Percentiles rank a stretch among this genome's conserved stretches.
phyloP scores from a whole-genome alignment of 108 stramenopile species.

The Pelagomonas calceolata region DNA sequence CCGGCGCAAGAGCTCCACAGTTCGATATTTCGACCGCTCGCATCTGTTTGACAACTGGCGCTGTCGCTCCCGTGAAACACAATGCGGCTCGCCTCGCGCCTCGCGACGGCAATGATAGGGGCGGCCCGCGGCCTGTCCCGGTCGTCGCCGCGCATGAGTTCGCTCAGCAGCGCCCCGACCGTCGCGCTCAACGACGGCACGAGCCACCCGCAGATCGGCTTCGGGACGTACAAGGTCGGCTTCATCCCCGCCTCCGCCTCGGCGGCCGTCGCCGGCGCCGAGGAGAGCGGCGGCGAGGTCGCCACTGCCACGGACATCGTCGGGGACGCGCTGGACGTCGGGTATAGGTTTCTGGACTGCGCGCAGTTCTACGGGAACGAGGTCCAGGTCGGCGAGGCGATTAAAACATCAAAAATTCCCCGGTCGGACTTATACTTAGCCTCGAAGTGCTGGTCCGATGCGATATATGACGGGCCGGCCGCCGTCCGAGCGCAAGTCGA shows the following conservation, averaged over 20 bases:
- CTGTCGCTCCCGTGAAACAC: no score
- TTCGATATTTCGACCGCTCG: no score
- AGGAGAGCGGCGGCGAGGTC: conserved; percentile 1
- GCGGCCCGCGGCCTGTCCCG: no score
- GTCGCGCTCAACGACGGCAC: background rate
- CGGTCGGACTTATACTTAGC: conserved; percentile 69
- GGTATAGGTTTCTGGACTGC: conserved; percentile 80
- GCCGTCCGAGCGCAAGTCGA: conserved; percentile 58
- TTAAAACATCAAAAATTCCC: conserved; percentile 28
- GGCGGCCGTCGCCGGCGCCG: conserved; percentile 29
- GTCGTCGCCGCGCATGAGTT: no score
- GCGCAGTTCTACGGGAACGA: conserved; percentile 83
- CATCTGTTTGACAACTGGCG: no score
- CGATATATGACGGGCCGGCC: conserved; percentile 61
- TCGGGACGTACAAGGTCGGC: conserved; percentile 86
- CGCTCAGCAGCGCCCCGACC: no score
- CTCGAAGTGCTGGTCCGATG: conserved; percentile 84
- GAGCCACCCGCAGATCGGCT: conserved; percentile 53
- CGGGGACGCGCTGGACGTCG: conserved; percentile 52
- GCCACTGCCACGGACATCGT: conserved; percentile 55
- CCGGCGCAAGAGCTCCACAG: no score
- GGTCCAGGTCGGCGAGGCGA: conserved; percentile 63
- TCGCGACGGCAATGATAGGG: no score
- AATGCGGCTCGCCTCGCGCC: no score
- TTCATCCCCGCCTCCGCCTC: conserved; percentile 69